phyloP scores from a whole-genome alignment of 1,139 yeast species.

The Yamadazyma songkhlaensis region DNA sequence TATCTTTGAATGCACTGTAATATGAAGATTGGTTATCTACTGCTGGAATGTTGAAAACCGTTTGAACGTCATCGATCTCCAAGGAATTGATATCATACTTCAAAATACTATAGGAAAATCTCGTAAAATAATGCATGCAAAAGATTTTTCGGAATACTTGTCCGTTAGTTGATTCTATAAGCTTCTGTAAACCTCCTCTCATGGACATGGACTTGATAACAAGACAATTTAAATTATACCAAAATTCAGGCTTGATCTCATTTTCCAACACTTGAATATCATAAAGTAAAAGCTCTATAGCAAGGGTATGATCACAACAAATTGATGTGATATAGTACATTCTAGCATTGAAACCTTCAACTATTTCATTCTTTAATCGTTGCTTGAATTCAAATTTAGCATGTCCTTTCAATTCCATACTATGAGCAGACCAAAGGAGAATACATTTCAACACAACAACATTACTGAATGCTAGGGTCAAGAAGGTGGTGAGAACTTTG shows the following conservation, averaged over 20 bases:
- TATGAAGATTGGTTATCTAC: neutral
- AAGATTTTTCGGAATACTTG: constrained; percentile 2
- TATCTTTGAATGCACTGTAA: neutral
- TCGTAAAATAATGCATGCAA: constrained; percentile 2
- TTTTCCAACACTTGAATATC: neutral
- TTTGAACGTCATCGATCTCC: neutral
- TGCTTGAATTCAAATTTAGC: neutral
- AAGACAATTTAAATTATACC: constrained; percentile 1
- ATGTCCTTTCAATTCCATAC: neutral
- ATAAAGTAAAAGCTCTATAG: constrained; percentile 1
- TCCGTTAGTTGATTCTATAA: constrained; percentile 1
- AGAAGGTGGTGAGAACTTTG: neutral
- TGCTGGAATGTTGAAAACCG: constrained; percentile 1
- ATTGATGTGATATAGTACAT: neutral
- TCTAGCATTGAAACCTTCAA: constrained; percentile 1
- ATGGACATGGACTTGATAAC: constrained; percentile 5
- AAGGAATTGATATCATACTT: constrained; percentile 3
- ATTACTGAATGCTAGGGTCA: constrained; percentile 6
- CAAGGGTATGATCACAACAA: constrained; percentile 4
- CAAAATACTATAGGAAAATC: constrained; percentile 2
- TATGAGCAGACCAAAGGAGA: constrained; percentile 3
- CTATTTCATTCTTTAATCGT: neutral
- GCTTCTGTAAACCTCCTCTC: constrained; percentile 5
- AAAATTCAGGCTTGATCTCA: constrained; percentile 2
- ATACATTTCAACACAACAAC: constrained; percentile 5